Conservation (phyloP, 495 filamentous ascomycete species). For the Lophiotrema nucula region DNA sequence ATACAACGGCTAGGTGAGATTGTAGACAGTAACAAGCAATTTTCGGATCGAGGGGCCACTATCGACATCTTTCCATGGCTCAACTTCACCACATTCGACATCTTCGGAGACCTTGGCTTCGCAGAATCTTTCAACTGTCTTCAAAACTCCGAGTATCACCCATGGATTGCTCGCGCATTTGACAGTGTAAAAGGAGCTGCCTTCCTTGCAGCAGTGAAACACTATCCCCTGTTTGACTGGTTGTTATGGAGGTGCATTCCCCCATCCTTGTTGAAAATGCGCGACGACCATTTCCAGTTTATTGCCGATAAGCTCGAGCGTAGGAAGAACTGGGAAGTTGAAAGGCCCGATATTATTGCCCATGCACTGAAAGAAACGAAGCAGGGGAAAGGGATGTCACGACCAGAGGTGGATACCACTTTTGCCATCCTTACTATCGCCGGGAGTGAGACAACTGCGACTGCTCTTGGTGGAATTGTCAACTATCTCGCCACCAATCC, state of each 20-base stretch:
- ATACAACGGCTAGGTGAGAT: conserved; percentile 12
- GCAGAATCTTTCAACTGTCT: conserved; percentile 40
- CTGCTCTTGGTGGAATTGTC: not conserved
- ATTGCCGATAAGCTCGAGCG: conserved; percentile 5
- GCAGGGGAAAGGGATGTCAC: conserved; percentile 8
- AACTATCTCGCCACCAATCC: conserved; percentile 12
- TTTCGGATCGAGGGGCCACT: not conserved
- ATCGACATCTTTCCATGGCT: conserved; percentile 35
- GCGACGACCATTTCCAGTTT: not conserved
- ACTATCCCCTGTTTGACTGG: not conserved
- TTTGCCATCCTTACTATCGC: conserved; percentile 4
- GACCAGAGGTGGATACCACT: not conserved
- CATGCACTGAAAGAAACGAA: conserved; percentile 35
- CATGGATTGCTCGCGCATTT: conserved; percentile 34
- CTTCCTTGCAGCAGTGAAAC: not conserved
- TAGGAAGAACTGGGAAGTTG: conserved; percentile 1
- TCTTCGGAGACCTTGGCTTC: conserved; percentile 39
- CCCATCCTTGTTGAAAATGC: not conserved
- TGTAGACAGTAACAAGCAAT: not conserved
- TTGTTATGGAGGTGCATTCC: not conserved
- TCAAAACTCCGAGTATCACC: conserved; percentile 33
- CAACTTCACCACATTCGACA: conserved; percentile 39
- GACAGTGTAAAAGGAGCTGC: conserved; percentile 23
- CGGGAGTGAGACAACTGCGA: conserved; percentile 30
- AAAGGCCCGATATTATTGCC: conserved; percentile 37